Evolutionary conservation across 2,329 filamentous ascomycete genomes (phyloP), one percentile per base, ranked within the genome.

Genomic region (Colletotrichum caudatum): DNA sequence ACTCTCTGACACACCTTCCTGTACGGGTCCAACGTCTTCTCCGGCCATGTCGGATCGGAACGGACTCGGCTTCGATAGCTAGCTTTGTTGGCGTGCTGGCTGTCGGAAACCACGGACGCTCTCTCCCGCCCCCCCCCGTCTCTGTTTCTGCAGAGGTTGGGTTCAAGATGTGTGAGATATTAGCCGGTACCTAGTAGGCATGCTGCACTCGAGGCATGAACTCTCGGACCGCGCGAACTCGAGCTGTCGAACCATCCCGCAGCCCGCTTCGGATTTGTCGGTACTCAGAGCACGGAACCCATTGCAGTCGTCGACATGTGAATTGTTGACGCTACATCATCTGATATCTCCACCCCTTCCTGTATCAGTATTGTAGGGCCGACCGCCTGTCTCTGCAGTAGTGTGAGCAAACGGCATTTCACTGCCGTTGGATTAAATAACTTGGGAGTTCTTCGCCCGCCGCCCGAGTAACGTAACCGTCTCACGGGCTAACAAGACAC

Each of bases 51-150:
- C 26, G 12, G 41, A 33, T 18, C 26, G 12, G 41, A 33, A 35
- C 33, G 59, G 48, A 62, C 37, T 62, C 50, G 59, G 44, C 44
- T 62, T 37, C 29, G 59, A 29, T 18, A 51, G 29, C n/a, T 33
- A 29, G 23, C 20, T 37, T 5, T 18, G n/a, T 39, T 51, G 20
- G 33, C 29, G 53, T n/a, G 23, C 14, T 35, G 37, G 23, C 16
- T 48, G 44, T 35, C 44, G 26, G 59, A 44, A 50, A 61, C 44
- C 44, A 37, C 44, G 3, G 53, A 5, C 44, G 33, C 59, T 6
- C 46, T 48, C 46, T 23, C 46, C 23, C 46, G 23, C 20, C 23
- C 20, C 23, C 46, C 12, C 46, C 23, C 46, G 14, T 50, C 48
- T 39, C 37, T 39, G 35, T 37, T 14, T 39, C 37, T 51, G 50